Evolutionary conservation across 176 grass and related monocot species (phyloP).

Genomic region (Tillandsia fasciculata): DNA sequence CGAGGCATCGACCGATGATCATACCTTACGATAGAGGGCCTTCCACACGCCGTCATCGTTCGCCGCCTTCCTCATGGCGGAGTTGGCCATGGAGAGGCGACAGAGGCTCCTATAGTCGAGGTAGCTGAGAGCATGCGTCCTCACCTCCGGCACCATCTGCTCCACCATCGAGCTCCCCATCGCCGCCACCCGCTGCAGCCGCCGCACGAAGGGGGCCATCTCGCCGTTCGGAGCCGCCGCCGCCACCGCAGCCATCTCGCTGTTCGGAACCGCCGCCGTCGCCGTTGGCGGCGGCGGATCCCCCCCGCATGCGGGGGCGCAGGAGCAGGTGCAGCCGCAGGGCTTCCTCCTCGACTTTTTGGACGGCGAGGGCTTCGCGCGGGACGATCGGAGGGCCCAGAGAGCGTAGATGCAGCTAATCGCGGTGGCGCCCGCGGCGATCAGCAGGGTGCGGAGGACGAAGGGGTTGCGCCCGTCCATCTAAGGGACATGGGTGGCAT

Average conservation of each 20-base stretch:
- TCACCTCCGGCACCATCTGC: conserved; percentile 96
- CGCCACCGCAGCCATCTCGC: conserved; percentile 38
- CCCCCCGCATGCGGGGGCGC: conserved; percentile 4
- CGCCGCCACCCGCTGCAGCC: conserved; percentile 10
- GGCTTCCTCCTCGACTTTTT: background rate
- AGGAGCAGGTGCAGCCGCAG: conserved; percentile 20
- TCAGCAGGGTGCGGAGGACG: conserved; percentile 39
- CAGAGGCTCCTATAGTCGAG: conserved; percentile 92
- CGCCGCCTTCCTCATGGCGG: conserved; percentile 87
- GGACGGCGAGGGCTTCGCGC: conserved; percentile 11
- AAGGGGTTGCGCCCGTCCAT: conserved; percentile 38
- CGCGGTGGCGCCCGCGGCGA: conserved; percentile 61
- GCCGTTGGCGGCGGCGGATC: too few species aligned
- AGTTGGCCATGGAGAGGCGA: conserved; percentile 96
- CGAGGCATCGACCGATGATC: conserved; percentile 1
- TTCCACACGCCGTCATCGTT: conserved; percentile 97
- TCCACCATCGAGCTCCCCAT: conserved; percentile 86
- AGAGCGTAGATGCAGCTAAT: conserved; percentile 51
- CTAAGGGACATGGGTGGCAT: conserved; percentile 38
- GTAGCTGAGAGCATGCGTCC: conserved; percentile 91
- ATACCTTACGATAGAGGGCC: conserved; percentile 74
- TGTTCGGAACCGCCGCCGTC: conserved; percentile 14
- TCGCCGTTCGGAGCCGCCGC: conserved; percentile 48
- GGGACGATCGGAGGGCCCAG: conserved; percentile 37
- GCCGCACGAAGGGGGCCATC: conserved; percentile 21